phyloP scores from a whole-genome alignment of 371 early-diverging fungal species.

The Apophysomyces ossiformis region DNA sequence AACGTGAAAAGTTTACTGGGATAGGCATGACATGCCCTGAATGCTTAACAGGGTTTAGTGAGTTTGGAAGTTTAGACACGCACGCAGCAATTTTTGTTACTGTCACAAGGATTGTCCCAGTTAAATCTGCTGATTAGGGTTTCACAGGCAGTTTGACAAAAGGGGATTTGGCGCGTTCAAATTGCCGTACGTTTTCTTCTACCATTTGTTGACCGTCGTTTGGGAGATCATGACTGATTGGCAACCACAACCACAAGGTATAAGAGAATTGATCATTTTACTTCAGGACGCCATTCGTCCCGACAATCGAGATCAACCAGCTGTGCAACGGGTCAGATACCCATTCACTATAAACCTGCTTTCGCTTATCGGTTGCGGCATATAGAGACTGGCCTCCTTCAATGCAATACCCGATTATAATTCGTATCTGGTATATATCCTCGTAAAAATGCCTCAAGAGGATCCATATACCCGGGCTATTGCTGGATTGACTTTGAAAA shows the following conservation, averaged over 20 bases:
- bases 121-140: neutral
- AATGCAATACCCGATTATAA: conserved; percentile 83
- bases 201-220: conserved; percentile 13
- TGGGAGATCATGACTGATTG: conserved; percentile 31
- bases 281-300: conserved; percentile 46
- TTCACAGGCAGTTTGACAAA: conserved; percentile 4
- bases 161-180: conserved; percentile 8
- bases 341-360: neutral
- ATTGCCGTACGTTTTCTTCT: conserved; percentile 11
- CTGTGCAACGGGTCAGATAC: conserved; percentile 40
- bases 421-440: conserved; percentile 85
- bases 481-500: conserved; percentile 90
- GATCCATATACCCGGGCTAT: conserved; percentile 68
- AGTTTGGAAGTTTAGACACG: too few relatives aligned
- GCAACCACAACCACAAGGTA: conserved; percentile 46
- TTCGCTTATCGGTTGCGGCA: conserved; percentile 3
- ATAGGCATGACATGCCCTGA: too few relatives aligned
- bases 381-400: conserved; percentile 80
- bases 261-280: conserved; percentile 35
- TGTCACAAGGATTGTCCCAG: conserved; percentile 8
- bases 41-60: too few relatives aligned
- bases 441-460: conserved; percentile 66
- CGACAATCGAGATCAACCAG: conserved; percentile 32
- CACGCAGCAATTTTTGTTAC: neutral
- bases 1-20: too few relatives aligned